Percentiles rank a stretch among this genome's conserved stretches.
phyloP scores from a whole-genome alignment of 176 grass and related monocot genomes.

The Lolium perenne region DNA sequence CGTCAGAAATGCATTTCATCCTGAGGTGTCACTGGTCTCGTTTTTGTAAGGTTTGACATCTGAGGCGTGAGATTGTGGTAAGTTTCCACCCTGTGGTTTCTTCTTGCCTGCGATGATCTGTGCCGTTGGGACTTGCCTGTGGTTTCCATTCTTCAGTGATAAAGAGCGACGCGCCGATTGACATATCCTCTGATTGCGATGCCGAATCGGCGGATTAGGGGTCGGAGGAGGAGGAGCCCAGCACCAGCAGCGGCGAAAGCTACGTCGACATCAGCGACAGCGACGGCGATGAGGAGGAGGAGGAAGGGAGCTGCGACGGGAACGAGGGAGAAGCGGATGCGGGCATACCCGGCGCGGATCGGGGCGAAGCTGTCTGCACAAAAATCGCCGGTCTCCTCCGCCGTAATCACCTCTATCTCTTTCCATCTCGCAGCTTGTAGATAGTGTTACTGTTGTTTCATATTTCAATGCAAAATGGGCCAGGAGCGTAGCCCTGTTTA shows the following conservation, averaged over 20 bases:
- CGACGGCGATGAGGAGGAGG: conserved; percentile 23
- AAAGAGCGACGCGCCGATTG: conserved; percentile 27
- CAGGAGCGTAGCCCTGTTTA: too few relatives aligned
- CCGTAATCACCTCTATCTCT: conserved; percentile 41
- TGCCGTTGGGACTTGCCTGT: background rate
- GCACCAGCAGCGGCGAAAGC: conserved; percentile 42
- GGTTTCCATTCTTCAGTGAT: conserved; percentile 16
- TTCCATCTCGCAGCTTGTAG: background rate
- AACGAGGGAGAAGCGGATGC: conserved; percentile 37
- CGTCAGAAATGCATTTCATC: background rate
- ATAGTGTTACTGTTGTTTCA: background rate
- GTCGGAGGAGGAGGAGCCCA: conserved; percentile 41
- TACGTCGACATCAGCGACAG: conserved; percentile 44
- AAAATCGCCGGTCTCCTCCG: conserved; percentile 61
- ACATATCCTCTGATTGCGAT: conserved; percentile 62
- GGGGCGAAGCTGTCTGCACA: conserved; percentile 40
- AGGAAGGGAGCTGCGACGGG: background rate
- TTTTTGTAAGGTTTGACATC: too few relatives aligned
- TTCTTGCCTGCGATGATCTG: background rate
- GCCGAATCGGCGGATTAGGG: conserved; percentile 29
- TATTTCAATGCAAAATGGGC: background rate
- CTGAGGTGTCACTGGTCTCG: background rate
- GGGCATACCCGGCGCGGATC: conserved; percentile 36
- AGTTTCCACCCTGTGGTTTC: background rate
- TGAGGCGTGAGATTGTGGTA: background rate